Conservation (phyloP, 2,329 filamentous ascomycete genomes). For the Botrytis hyacinthi region DNA sequence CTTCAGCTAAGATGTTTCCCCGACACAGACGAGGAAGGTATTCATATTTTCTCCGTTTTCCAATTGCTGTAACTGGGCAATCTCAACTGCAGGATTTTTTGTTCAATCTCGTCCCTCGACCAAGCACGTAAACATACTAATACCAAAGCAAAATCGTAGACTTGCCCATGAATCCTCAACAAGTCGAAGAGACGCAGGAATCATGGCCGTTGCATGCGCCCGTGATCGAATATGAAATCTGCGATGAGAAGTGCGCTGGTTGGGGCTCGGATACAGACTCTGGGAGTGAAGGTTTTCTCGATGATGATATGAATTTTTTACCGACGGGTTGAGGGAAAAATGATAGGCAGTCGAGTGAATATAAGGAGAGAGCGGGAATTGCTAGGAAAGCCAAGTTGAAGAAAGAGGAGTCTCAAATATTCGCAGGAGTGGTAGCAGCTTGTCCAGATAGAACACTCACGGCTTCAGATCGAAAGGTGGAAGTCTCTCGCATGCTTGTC, state of each 20-base stretch:
- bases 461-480: not conserved
- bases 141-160: not conserved
- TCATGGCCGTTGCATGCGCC: not conserved
- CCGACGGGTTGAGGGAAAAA: not conserved
- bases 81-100: not conserved
- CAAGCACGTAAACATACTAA: not conserved
- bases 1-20: not conserved
- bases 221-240: not conserved
- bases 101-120: not conserved
- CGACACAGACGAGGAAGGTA: accelerated
- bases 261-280: not conserved
- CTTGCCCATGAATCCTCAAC: not conserved
- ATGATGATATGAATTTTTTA: slow-evolving; percentile 5
- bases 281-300: not conserved
- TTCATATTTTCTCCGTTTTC: not conserved
- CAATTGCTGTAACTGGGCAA: not conserved
- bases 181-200: not conserved
- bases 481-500: not conserved
- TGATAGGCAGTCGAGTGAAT: not conserved
- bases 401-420: not conserved
- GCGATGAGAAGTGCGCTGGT: not conserved
- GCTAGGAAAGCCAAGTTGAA: not conserved
- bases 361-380: not conserved
- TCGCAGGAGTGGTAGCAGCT: not conserved
- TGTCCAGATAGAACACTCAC: not conserved